These are phyloP conservation scores for Aspergillus sp. DNA, from an alignment of 2,329 filamentous ascomycete species.

Conservation along the genomic window DNA sequence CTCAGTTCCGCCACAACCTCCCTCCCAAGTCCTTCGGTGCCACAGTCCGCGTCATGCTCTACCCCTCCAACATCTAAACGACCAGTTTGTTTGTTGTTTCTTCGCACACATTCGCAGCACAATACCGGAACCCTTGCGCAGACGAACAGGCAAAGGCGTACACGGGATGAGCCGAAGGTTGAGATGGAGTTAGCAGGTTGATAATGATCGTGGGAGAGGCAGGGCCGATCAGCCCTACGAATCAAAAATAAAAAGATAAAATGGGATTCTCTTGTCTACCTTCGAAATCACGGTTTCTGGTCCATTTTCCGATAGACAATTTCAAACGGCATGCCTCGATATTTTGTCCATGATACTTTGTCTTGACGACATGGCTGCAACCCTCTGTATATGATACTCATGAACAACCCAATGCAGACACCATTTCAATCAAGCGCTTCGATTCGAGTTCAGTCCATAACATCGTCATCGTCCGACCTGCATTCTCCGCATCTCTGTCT, in stretches of 20 bases:
- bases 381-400: conserved; percentile 42
- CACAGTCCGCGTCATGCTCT: conserved; percentile 95
- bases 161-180: conserved; percentile 43
- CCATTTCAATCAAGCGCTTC: conserved; percentile 30
- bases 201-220: conserved; percentile 47
- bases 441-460: background rate
- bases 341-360: conserved; percentile 24
- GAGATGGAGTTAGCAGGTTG: conserved; percentile 46
- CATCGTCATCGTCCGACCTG: background rate
- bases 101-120: conserved; percentile 41
- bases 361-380: conserved; percentile 35
- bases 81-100: conserved; percentile 27
- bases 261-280: conserved; percentile 33
- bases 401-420: conserved; percentile 40
- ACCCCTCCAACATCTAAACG: conserved; percentile 94
- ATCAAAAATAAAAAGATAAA: conserved; percentile 44
- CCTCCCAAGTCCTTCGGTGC: conserved; percentile 96
- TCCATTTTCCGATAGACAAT: conserved; percentile 26
- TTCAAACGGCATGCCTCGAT: conserved; percentile 31
- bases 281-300: conserved; percentile 35
- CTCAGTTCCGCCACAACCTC: conserved; percentile 95
- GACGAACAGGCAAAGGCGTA: conserved; percentile 43
- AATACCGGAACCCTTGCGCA: conserved; percentile 42
- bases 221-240: conserved; percentile 44
- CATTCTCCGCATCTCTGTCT: background rate